phyloP scores from a whole-genome alignment of 2,329 filamentous ascomycete genomes.

The Botrytis paeoniae region DNA sequence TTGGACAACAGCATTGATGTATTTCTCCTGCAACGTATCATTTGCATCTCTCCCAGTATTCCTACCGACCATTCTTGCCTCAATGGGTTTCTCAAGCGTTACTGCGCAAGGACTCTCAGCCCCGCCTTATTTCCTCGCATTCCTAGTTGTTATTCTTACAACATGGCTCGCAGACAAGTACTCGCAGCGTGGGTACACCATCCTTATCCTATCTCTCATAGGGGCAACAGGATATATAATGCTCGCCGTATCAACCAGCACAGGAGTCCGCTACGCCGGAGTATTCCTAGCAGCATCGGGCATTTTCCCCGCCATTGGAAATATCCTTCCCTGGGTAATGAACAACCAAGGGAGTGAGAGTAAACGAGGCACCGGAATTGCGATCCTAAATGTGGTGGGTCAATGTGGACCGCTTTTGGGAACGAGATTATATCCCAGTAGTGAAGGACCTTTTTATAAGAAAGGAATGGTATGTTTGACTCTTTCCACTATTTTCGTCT shows the following conservation, averaged over 20 bases:
- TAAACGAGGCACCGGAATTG: constrained; percentile 62
- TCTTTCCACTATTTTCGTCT: background rate
- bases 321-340: constrained; percentile 67
- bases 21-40: constrained; percentile 61
- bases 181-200: constrained; percentile 60
- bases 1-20: constrained; percentile 45
- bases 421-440: constrained; percentile 58
- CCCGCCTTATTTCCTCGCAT: constrained; percentile 67
- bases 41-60: constrained; percentile 65
- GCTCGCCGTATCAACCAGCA: constrained; percentile 48
- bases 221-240: constrained; percentile 65
- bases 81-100: constrained; percentile 66
- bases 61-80: constrained; percentile 59
- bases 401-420: constrained; percentile 63
- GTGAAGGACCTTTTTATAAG: constrained; percentile 46
- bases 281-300: constrained; percentile 55
- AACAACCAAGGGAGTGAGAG: constrained; percentile 69
- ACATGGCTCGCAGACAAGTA: constrained; percentile 66
- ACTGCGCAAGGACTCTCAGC: constrained; percentile 70
- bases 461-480: constrained; percentile 46
- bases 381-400: constrained; percentile 64
- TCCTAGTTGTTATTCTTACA: constrained; percentile 57
- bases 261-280: constrained; percentile 47
- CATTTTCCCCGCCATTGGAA: constrained; percentile 66
- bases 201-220: constrained; percentile 53